Percentiles rank a stretch among this genome's conserved stretches.
phyloP scores from a whole-genome alignment of 2,329 filamentous ascomycete genomes.

The Exophiala mesophila region DNA sequence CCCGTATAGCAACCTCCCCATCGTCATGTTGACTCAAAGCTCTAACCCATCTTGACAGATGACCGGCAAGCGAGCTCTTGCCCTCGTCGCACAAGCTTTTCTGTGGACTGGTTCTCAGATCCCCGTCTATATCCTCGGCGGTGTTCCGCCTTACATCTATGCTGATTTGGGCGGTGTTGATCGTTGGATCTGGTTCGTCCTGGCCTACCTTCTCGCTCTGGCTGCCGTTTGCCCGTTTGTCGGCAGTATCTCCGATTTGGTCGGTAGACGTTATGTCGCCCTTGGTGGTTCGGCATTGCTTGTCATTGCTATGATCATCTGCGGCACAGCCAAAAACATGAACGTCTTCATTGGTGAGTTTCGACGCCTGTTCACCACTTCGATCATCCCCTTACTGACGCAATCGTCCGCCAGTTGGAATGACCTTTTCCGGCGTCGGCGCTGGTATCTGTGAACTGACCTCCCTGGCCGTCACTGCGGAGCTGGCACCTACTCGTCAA shows the following conservation, averaged over 20 bases:
- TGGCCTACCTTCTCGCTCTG: slow-evolving; percentile 50
- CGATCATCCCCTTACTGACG: too few species aligned
- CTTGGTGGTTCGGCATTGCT: slow-evolving; percentile 51
- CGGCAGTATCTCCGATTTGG: slow-evolving; percentile 59
- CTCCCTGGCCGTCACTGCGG: slow-evolving; percentile 62
- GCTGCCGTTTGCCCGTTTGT: slow-evolving; percentile 60
- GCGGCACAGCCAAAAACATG: slow-evolving; percentile 54
- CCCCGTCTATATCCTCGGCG: slow-evolving; percentile 51
- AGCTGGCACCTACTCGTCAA: slow-evolving; percentile 61
- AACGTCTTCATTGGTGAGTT: slow-evolving; percentile 55
- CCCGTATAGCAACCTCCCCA: slow-evolving; percentile 33
- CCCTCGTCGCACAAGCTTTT: slow-evolving; percentile 55
- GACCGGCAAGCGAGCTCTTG: slow-evolving; percentile 36
- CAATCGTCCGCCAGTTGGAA: slow-evolving; percentile 39
- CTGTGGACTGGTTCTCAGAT: slow-evolving; percentile 59
- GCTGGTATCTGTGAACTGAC: slow-evolving; percentile 66
- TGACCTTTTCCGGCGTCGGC: slow-evolving; percentile 58
- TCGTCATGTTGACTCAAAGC: background rate
- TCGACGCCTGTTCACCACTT: too few species aligned
- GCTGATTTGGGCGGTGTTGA: slow-evolving; percentile 56
- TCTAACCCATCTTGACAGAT: slow-evolving; percentile 40
- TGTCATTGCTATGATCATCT: slow-evolving; percentile 56
- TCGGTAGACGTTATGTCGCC: slow-evolving; percentile 58
- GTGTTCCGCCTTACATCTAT: slow-evolving; percentile 54
- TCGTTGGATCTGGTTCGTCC: slow-evolving; percentile 58